Base-by-base conservation (phyloP, 441 rosid genomes). In the Pelargonium fulgidum region DNA sequence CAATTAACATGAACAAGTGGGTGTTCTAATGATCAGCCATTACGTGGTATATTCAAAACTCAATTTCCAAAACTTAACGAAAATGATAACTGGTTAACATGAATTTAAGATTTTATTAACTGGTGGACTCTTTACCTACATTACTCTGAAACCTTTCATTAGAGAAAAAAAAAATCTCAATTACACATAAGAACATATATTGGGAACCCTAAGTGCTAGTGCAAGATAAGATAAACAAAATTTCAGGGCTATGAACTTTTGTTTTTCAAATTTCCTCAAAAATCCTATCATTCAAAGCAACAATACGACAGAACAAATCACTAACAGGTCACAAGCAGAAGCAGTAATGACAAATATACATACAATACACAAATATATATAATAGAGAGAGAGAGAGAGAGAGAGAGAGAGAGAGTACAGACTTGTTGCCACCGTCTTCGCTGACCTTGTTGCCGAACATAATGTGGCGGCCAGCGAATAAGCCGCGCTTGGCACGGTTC, bases 381-480 rank as follows among this genome's bases (percentile, higher is more conserved):
- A 33, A 14, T 42, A n/a, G 8, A 3, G 6, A 59, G 64, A 14
- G 11, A 1, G 12, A 52, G 50, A 19, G 8, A 22, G 10, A 42
- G 67, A 59, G 36, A 66, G n/a, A 22, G n/a, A 42, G 68, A 62
- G 41, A 67, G 70, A 61, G 48, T 54, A 62, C 67, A 44, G 62
- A 93, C 96, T 88, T 93, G 87, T 93, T 93, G 66, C 97, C 97
- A 66, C 96, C 99, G 72, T 93, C 90, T 82, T 93, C 93, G 70
- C 99, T 91, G 76, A 90, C 73, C 1, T 79, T 86, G 72, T 91
- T 89, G 19, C 97, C 99, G 79, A 86, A 93, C 71, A 86, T 93
- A 80, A 93, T 89, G 76, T 91, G 99, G 63, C 91, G 89, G 67
- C 96, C 94, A 7, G 97, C 96, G 81, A 65, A 94, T 52, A 94